Evolutionary conservation across 2,329 filamentous ascomycete species (phyloP).

Genomic region (Gremmenia infestans): DNA sequence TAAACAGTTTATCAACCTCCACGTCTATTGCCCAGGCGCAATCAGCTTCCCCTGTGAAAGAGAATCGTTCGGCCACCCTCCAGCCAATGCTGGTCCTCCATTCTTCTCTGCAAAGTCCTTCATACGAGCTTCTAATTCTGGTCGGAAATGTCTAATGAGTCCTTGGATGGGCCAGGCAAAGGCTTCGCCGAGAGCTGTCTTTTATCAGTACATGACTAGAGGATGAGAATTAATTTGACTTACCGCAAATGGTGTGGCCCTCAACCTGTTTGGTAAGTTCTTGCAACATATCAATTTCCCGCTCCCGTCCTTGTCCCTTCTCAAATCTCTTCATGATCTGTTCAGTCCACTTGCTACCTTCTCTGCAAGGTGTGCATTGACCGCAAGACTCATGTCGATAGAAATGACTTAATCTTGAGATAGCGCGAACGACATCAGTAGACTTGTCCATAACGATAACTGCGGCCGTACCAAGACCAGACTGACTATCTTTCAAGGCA

Average conservation of each 20-base stretch:
- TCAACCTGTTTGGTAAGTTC: slow-evolving; percentile 99
- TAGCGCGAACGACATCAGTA: slow-evolving; percentile 90
- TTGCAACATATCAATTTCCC: slow-evolving; percentile 99
- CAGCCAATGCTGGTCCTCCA: slow-evolving; percentile 72
- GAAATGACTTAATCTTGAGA: slow-evolving; percentile 89
- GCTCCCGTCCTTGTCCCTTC: slow-evolving; percentile 77
- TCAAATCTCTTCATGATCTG: slow-evolving; percentile 98
- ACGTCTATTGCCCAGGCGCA: slow-evolving; percentile 79
- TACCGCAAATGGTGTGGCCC: slow-evolving; percentile 96
- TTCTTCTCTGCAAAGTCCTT: slow-evolving; percentile 68
- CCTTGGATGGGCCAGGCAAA: slow-evolving; percentile 99
- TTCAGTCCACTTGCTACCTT: slow-evolving; percentile 98
- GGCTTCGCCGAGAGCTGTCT: slow-evolving; percentile 79
- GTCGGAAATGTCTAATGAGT: slow-evolving; percentile 95
- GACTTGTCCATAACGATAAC: slow-evolving; percentile 99
- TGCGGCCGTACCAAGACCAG: slow-evolving; percentile 91
- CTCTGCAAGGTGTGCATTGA: slow-evolving; percentile 98
- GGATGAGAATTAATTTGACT: slow-evolving; percentile 31
- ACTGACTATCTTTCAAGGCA: slow-evolving; percentile 94
- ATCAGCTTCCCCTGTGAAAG: slow-evolving; percentile 75
- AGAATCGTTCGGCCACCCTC: slow-evolving; percentile 79
- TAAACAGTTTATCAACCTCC: slow-evolving; percentile 19
- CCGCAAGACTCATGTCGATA: slow-evolving; percentile 98
- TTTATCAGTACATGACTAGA: not conserved
- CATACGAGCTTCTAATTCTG: slow-evolving; percentile 90